Conservation (phyloP, 2,329 filamentous ascomycete species). For the Verticillium nubilum region DNA sequence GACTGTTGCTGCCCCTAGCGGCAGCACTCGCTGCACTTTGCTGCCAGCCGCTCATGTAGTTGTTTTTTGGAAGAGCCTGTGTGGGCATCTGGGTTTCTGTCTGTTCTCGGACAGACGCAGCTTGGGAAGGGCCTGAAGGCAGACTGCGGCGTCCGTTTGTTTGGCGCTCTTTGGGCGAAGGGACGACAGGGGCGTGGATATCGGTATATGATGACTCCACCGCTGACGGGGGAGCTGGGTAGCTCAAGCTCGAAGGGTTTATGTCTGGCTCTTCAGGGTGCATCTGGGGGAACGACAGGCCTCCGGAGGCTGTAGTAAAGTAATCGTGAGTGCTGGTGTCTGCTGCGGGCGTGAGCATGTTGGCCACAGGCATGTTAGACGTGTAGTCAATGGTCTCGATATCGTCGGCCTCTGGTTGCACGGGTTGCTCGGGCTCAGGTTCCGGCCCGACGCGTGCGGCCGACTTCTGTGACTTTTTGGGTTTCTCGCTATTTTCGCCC, state of each 20-base stretch:
- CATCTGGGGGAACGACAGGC: slow-evolving; percentile 17
- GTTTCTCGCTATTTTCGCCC: not conserved
- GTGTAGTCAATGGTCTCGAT: slow-evolving; percentile 11
- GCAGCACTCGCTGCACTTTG: not conserved
- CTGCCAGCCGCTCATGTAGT: not conserved
- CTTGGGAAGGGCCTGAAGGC: not conserved
- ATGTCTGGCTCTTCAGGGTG: slow-evolving; percentile 3
- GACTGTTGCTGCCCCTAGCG: not conserved
- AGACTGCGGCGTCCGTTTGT: not conserved
- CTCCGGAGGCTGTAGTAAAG: slow-evolving; percentile 20
- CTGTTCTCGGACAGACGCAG: not conserved
- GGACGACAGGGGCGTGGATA: not conserved
- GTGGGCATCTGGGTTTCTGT: not conserved
- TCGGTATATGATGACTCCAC: not conserved
- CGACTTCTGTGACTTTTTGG: slow-evolving; percentile 10
- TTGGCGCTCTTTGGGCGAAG: not conserved
- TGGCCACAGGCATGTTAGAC: slow-evolving; percentile 18
- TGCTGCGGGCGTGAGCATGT: slow-evolving; percentile 17
- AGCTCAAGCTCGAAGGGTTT: not conserved
- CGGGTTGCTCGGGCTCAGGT: slow-evolving; percentile 11
- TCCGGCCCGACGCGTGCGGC: slow-evolving; percentile 6
- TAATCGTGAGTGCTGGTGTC: slow-evolving; percentile 19
- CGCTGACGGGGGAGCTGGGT: slow-evolving; percentile 3
- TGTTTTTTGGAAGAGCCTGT: not conserved
- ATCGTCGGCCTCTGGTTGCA: slow-evolving; percentile 9